Conservation (phyloP, 371 early-diverging fungal genomes). For the Apophysomyces sp. region DNA sequence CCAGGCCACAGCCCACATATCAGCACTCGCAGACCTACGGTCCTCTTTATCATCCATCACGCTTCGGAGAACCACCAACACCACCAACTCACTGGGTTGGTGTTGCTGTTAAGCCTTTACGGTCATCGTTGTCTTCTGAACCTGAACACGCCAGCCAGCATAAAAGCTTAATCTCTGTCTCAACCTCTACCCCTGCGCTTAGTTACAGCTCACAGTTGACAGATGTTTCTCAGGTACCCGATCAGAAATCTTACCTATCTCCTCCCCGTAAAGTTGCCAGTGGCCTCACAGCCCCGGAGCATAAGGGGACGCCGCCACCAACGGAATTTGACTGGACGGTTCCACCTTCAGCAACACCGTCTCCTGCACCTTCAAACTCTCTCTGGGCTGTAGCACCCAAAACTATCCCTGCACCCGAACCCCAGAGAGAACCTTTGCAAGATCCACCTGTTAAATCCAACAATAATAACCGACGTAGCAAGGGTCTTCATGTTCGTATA, state of each 20-base stretch:
- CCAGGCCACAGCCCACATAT: neutral
- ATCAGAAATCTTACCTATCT: neutral
- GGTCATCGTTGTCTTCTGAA: conserved; percentile 2
- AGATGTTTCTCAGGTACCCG: neutral
- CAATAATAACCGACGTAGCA: neutral
- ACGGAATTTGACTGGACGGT: neutral
- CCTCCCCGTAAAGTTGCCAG: neutral
- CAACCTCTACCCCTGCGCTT: conserved; percentile 1
- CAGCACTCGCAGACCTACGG: conserved; percentile 4
- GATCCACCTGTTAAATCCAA: neutral
- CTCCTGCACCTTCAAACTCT: conserved; percentile 5
- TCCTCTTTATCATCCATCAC: conserved; percentile 6
- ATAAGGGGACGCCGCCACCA: neutral
- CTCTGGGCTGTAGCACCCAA: conserved; percentile 26
- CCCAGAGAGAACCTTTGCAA: neutral
- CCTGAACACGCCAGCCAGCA: conserved; percentile 1
- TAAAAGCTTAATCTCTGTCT: conserved; percentile 4
- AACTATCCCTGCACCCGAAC: neutral
- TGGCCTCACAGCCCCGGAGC: neutral
- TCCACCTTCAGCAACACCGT: conserved; percentile 8
- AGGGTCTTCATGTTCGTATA: neutral
- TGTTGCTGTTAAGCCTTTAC: neutral
- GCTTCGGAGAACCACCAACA: conserved; percentile 6
- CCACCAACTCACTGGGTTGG: neutral
- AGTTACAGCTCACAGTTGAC: neutral